Evolutionary conservation across 371 early-diverging fungal genomes (phyloP).

Genomic region (Batrachochytrium dendrobatidis): DNA sequence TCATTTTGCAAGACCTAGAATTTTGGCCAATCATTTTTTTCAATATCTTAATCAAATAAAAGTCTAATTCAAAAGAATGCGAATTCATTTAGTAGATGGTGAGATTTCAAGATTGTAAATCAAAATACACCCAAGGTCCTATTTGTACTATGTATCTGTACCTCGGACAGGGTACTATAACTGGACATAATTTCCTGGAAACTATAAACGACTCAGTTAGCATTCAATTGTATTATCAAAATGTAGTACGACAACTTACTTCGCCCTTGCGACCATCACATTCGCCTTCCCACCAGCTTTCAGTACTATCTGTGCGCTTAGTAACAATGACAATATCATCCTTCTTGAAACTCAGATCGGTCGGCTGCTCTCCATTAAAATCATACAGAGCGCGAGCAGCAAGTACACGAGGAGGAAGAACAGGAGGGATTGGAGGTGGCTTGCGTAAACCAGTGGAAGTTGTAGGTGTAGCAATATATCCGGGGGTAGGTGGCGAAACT

Average conservation of each 20-base stretch:
- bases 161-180: background rate
- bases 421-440: constrained; percentile 26
- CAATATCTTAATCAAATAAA: no score
- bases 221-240: background rate
- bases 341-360: constrained; percentile 39
- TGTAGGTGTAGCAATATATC: constrained; percentile 1
- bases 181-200: constrained; percentile 9
- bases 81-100: no score
- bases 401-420: constrained; percentile 1
- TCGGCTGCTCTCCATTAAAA: constrained; percentile 33
- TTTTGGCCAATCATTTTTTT: no score
- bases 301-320: constrained; percentile 20
- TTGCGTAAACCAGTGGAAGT: no score
- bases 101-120: no score
- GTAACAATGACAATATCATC: constrained; percentile 36
- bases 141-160: background rate
- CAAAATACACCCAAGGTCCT: no score
- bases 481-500: background rate
- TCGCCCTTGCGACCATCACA: constrained; percentile 28
- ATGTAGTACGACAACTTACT: constrained; percentile 7
- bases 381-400: constrained; percentile 44
- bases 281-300: constrained; percentile 45
- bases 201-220: background rate
- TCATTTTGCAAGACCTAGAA: no score
- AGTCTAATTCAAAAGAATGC: no score